A percentile compares a stretch with the other conserved stretches of the same genome.
phyloP scores from a whole-genome alignment of 2,329 filamentous ascomycete genomes.

The Rosellinia necatrix region DNA sequence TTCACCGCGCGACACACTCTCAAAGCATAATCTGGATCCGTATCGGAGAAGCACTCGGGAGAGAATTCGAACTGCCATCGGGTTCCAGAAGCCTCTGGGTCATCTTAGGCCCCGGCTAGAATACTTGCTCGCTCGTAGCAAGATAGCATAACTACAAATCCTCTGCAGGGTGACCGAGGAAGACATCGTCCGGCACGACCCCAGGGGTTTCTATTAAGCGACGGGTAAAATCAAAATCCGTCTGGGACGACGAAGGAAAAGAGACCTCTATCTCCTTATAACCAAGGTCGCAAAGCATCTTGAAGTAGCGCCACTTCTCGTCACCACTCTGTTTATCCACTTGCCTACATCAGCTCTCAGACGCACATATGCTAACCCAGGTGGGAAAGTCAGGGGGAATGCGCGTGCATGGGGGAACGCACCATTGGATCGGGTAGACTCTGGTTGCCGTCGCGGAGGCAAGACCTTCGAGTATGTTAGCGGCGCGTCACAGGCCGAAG shows the following conservation, averaged over 20 bases:
- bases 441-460: constrained; percentile 81
- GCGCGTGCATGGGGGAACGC: constrained; percentile 39
- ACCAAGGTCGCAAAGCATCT: constrained; percentile 87
- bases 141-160: no score
- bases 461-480: background rate
- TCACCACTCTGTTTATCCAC: constrained; percentile 96
- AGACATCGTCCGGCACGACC: constrained; percentile 83
- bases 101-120: constrained; percentile 88
- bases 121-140: constrained; percentile 84
- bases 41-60: constrained; percentile 89
- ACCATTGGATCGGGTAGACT: constrained; percentile 92
- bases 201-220: constrained; percentile 83
- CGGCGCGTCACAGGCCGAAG: background rate
- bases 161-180: constrained; percentile 84
- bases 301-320: constrained; percentile 93
- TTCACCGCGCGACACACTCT: constrained; percentile 88
- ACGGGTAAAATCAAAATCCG: constrained; percentile 92
- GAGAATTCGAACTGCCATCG: constrained; percentile 82
- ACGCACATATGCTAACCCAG: background rate
- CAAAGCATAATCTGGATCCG: constrained; percentile 75
- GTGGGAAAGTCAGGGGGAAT: background rate
- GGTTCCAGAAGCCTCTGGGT: constrained; percentile 60
- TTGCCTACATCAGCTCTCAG: no score
- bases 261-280: constrained; percentile 98
- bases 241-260: constrained; percentile 91